phyloP scores from a whole-genome alignment of 2,329 filamentous ascomycete genomes.

The Stemphylium vesicarium region DNA sequence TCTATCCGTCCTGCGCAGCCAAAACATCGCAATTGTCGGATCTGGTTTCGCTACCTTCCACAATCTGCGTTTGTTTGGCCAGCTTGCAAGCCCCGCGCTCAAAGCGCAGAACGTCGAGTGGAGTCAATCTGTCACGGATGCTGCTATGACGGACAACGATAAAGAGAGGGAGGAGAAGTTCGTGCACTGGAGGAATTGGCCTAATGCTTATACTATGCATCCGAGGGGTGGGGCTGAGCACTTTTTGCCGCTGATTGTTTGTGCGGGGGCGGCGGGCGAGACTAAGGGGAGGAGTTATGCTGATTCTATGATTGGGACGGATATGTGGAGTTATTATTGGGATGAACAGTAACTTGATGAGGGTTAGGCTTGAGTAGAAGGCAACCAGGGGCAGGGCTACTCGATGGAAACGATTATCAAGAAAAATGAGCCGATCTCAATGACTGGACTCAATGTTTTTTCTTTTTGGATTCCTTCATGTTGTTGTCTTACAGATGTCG shows the following conservation, averaged over 20 bases:
- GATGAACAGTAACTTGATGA: conserved; percentile 52
- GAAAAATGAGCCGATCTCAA: too few species aligned
- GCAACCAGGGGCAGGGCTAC: too few species aligned
- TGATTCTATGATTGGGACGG: conserved; percentile 58
- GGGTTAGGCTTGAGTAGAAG: not conserved
- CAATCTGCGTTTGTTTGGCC: conserved; percentile 57
- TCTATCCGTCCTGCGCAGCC: conserved; percentile 56
- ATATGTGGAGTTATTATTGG: conserved; percentile 66
- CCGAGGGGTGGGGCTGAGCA: conserved; percentile 63
- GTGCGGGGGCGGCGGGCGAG: conserved; percentile 57
- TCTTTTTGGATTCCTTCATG: too few species aligned
- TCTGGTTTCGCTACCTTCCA: conserved; percentile 66
- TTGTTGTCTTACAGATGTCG: too few species aligned
- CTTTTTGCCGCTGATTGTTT: conserved; percentile 65
- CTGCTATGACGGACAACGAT: conserved; percentile 45
- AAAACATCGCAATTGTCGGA: conserved; percentile 65
- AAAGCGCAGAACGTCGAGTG: conserved; percentile 49
- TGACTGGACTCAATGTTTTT: too few species aligned
- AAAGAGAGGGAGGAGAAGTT: conserved; percentile 52
- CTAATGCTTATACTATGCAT: conserved; percentile 61
- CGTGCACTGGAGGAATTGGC: conserved; percentile 57
- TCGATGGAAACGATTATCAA: too few species aligned
- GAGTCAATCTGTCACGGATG: conserved; percentile 56
- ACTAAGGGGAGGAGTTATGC: conserved; percentile 54
- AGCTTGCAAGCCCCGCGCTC: conserved; percentile 35